Conservation (phyloP, 192 early-diverging fungal genomes). For the Backusella sp. region DNA sequence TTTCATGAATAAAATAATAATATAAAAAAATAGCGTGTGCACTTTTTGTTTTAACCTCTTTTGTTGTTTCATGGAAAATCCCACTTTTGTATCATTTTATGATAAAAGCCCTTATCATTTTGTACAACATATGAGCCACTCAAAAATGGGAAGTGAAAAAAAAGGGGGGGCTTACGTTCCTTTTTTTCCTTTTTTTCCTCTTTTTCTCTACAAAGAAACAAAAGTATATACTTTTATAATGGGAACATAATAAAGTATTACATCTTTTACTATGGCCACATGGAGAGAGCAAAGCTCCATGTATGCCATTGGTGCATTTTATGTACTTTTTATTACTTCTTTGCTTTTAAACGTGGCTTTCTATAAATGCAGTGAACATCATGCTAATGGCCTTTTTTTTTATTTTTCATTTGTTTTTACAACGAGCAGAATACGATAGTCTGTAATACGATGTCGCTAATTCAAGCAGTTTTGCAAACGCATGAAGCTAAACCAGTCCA, state of each 20-base stretch:
- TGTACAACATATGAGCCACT: not conserved
- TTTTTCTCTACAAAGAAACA: not conserved
- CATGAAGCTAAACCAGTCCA: not conserved
- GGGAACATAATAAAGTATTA: not conserved
- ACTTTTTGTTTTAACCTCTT: not conserved
- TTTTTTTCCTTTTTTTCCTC: not conserved
- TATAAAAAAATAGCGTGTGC: not conserved
- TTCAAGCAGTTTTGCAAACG: not conserved
- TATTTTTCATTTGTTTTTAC: not conserved
- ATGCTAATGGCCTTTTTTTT: not conserved
- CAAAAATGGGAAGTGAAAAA: not conserved
- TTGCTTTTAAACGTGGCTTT: conserved; percentile 2
- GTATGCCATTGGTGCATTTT: not conserved
- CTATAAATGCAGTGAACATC: not conserved
- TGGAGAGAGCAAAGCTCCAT: not conserved
- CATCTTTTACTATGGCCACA: not conserved
- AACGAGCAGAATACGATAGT: not conserved
- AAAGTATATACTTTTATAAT: not conserved
- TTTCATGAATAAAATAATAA: not conserved
- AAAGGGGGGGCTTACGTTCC: not conserved
- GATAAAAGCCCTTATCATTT: not conserved
- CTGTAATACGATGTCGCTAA: not conserved
- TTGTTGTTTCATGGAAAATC: not conserved
- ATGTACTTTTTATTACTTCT: not conserved
- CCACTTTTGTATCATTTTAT: not conserved